These are phyloP conservation scores for Penicillium ucsense DNA, from an alignment of 495 filamentous ascomycete species.

Conservation along the genomic window DNA sequence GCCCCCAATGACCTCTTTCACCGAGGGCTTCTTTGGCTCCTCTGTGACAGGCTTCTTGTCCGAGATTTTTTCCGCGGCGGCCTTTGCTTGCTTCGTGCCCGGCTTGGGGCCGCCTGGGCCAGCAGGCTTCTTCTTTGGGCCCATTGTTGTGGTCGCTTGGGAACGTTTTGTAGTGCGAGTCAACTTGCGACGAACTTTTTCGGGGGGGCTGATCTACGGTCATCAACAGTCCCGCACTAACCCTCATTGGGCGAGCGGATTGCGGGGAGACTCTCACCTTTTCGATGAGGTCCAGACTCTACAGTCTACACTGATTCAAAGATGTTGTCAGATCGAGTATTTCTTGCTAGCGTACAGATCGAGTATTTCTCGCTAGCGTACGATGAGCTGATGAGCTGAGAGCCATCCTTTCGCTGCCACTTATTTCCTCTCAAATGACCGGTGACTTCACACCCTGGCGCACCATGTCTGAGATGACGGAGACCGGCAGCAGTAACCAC, in stretches of 20 bases:
- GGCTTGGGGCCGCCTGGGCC: conserved; percentile 34
- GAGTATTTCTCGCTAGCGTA: no score
- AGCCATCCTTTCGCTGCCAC: neutral
- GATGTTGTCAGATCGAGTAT: no score
- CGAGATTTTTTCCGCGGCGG: conserved; percentile 26
- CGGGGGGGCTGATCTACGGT: conserved; percentile 2
- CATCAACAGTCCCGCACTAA: conserved; percentile 25
- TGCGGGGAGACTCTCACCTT: conserved; percentile 17
- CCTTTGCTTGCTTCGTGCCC: conserved; percentile 38
- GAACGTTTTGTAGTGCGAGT: neutral
- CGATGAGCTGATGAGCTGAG: no score
- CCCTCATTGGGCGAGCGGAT: conserved; percentile 14
- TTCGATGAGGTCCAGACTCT: no score
- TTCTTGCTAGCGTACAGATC: no score
- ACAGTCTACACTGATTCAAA: no score
- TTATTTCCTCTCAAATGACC: neutral
- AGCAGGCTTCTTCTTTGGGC: conserved; percentile 35
- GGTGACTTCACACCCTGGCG: neutral
- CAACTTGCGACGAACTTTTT: conserved; percentile 5
- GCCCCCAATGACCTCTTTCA: conserved; percentile 84
- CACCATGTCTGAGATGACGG: conserved; percentile 7
- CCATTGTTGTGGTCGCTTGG: conserved; percentile 18
- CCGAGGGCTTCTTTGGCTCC: conserved; percentile 64
- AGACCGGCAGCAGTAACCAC: neutral
- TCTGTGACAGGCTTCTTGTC: conserved; percentile 36